phyloP scores from a whole-genome alignment of 108 stramenopile genomes.

The Cyclotella sp. region DNA sequence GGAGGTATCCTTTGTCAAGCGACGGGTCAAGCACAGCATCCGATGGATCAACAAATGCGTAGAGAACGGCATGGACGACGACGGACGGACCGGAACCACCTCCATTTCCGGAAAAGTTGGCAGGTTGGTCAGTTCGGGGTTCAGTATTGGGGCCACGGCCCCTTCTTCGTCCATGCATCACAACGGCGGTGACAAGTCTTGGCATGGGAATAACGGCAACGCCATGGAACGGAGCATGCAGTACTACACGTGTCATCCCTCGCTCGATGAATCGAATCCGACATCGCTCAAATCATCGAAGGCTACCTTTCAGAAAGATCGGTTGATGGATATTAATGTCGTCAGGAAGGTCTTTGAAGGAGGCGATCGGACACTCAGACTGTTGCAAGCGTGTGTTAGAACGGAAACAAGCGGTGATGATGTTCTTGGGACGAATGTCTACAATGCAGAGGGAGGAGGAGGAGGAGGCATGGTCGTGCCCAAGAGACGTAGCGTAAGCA shows the following conservation, averaged over 20 bases:
- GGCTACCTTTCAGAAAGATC: slow-evolving; percentile 28
- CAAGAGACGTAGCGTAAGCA: background rate
- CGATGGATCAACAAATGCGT: background rate
- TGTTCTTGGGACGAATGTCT: background rate
- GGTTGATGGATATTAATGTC: slow-evolving; percentile 31
- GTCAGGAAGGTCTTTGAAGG: slow-evolving; percentile 42
- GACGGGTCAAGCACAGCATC: slow-evolving; percentile 2
- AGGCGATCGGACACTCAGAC: slow-evolving; percentile 26
- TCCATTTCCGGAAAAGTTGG: slow-evolving; percentile 18
- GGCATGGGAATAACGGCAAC: background rate
- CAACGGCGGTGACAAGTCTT: background rate
- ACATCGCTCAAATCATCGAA: slow-evolving; percentile 20
- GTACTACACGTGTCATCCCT: slow-evolving; percentile 11
- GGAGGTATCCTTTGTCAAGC: slow-evolving; percentile 36
- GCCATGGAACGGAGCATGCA: background rate
- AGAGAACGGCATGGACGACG: background rate
- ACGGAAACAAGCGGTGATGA: background rate
- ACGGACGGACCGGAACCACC: background rate
- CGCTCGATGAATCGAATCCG: slow-evolving; percentile 21
- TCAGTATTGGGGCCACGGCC: background rate
- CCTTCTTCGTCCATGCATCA: background rate
- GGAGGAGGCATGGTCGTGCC: background rate
- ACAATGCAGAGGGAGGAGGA: background rate
- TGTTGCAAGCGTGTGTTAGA: slow-evolving; percentile 11
- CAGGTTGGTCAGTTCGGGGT: slow-evolving; percentile 14